Evolutionary conservation across 495 filamentous ascomycete species (phyloP), one percentile per base, ranked within the genome.

Genomic region (Hyaloscypha bicolor): DNA sequence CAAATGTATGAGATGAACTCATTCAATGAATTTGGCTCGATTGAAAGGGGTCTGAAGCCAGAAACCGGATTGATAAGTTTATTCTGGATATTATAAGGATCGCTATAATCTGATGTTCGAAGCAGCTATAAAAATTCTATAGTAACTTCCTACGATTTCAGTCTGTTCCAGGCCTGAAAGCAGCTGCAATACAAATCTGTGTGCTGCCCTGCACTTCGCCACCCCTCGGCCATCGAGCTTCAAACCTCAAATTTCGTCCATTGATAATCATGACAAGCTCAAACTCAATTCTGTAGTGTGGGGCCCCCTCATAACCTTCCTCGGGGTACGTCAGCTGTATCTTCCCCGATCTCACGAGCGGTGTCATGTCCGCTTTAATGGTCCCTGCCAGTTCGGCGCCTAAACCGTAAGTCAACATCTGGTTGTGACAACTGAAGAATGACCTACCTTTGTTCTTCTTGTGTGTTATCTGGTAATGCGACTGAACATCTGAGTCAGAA

Each of bases 341-440:
- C 11, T 29, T 22, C 3, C 62, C 48, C 2, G 51, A 39, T 29
- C n/a, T 64, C 87, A 90, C 2, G 12, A 69, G 25, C 6, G n/a
- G 45, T 37, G 55, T 45, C 55, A 69, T 35, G 25, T 69, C 67
- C n/a, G 56, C 61, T 32, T 48, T 39, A 22, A 69, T 60, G 32
- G 9, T 55, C 8, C 67, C 62, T n/a, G 32, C 67, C 9, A 55
- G 31, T 32, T 51, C 25, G 31, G 55, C 62, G 11, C 55, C 61
- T 69, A 55, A 32, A 21, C 9, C 9, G 25, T 61, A 31, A 29
- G 9, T 32, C 60, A 42, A 33, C 12, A 42, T 5, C 22, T 6
- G 19, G 9, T 9, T 19, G n/a, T 5, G 32, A 14, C 48, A n/a
- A 59, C 45, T 31, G 6, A n/a, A 42, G 14, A 31, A 8, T 29